Evolutionary conservation across 768 basidiomycete genomes (phyloP), one percentile per base, ranked within the genome.

Genomic region (Candolleomyces eurysporus): DNA sequence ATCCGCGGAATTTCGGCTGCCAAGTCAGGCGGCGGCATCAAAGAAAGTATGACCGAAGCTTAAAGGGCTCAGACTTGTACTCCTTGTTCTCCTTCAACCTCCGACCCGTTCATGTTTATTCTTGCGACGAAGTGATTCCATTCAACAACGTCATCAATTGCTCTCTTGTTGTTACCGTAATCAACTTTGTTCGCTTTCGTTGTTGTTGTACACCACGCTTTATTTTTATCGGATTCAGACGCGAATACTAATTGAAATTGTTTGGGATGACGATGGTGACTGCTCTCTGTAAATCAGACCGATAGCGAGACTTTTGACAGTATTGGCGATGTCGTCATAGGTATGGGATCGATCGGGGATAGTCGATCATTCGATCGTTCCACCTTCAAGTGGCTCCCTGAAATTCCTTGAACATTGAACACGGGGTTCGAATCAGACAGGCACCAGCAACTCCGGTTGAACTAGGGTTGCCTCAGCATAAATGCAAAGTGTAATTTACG

Each of bases 11-110:
- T 91, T 45, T 57, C 76, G 40, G 78, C 85, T 21, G 78, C 85
- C 9, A 80, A 83, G 17, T 80, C 85, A 21, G 92, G 92, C 14
- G 89, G 89, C 61, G 90, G 91, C 4, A 78, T 82, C 62, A 78
- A 78, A 13, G 90, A 88, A 2, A 58, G 64, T 32, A 57, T 71
- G 26, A 64, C 69, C 39, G 30, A 55, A 13, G 59, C 50, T 4
- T 53, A 56, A 52, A 60, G 19, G 50, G 14, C 42, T 19, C 45
- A 48, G 14, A 2, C 48, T 49, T 5, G 21, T n/a, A 16, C 48
- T 21, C 48, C 16, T 17, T 22, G 22, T 39, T 31, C 19, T 31
- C 21, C 45, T 13, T 17, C 16, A 46, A 7, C 9, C 14, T 36
- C 6, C 36, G 36, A 36, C 36, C 36, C 36, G 11, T 14, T 51